A percentile compares a stretch with the other conserved stretches of the same genome.
Evolutionary conservation across 225 moss, liverwort and hornwort genomes (phyloP).

Genomic region (Physcomitrellopsis africana): DNA sequence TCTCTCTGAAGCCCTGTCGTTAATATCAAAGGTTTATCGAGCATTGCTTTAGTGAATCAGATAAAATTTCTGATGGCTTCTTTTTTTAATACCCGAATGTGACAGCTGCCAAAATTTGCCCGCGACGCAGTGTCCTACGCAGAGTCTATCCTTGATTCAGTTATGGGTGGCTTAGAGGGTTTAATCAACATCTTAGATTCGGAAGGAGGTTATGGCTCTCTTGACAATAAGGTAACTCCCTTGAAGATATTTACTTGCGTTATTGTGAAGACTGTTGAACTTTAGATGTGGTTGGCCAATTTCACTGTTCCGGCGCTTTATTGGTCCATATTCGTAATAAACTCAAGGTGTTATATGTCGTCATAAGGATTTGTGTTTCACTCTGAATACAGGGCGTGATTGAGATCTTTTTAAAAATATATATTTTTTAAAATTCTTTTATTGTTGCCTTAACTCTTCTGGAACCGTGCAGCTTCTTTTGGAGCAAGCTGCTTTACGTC

Average conservation of each 20-base stretch:
- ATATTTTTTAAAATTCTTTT: too few relatives aligned
- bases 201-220: conserved; percentile 96
- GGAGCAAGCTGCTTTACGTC: conserved; percentile 85
- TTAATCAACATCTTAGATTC: conserved; percentile 95
- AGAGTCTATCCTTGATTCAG: conserved; percentile 88
- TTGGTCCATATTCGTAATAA: not conserved
- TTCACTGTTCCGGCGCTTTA: not conserved
- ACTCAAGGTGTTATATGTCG: not conserved
- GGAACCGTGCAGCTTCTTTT: conserved; percentile 73
- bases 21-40: not conserved
- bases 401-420: too few relatives aligned
- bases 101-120: conserved; percentile 78
- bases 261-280: not conserved
- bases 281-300: not conserved
- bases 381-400: not conserved
- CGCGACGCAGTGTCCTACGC: conserved; percentile 88
- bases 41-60: not conserved
- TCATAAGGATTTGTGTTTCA: not conserved
- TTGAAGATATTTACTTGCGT: not conserved
- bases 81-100: not conserved
- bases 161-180: conserved; percentile 98
- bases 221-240: conserved; percentile 78
- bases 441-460: not conserved
- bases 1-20: not conserved
- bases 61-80: not conserved